A percentile compares a stretch with the other conserved stretches of the same genome.
These are phyloP conservation scores for Nissolia schottii DNA, from an alignment of 306 rosid species.

Conservation along the genomic window DNA sequence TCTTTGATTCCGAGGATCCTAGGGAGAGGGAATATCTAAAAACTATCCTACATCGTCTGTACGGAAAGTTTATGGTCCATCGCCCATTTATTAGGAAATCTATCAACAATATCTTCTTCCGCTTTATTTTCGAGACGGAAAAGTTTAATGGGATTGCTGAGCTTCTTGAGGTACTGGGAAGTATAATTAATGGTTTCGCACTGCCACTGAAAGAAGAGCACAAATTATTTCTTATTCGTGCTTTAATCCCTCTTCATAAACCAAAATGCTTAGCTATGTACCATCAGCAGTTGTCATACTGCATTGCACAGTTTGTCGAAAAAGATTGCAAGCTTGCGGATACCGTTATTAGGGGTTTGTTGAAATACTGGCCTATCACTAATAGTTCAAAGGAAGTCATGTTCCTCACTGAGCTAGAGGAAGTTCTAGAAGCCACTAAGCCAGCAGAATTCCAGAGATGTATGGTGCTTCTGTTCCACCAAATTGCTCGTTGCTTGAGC, in stretches of 20 bases:
- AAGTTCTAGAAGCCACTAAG: constrained; percentile 55
- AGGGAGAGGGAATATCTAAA: constrained; percentile 66
- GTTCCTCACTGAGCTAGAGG: constrained; percentile 62
- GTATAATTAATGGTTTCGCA: constrained; percentile 63
- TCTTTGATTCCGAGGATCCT: constrained; percentile 60
- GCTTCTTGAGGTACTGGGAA: constrained; percentile 66
- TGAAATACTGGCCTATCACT: constrained; percentile 60
- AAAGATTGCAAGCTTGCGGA: constrained; percentile 61
- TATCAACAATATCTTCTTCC: constrained; percentile 55
- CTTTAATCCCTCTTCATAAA: constrained; percentile 66
- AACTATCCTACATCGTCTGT: constrained; percentile 58
- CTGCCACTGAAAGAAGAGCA: constrained; percentile 66
- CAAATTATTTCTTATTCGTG: constrained; percentile 54
- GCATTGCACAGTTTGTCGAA: constrained; percentile 58
- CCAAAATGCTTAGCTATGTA: constrained; percentile 61
- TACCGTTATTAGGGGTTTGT: constrained; percentile 46
- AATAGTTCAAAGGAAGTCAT: constrained; percentile 69
- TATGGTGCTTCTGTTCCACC: constrained; percentile 54
- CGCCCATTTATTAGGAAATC: constrained; percentile 66
- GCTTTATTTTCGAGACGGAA: constrained; percentile 58
- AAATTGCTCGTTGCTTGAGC: constrained; percentile 47
- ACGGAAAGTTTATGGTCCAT: constrained; percentile 63
- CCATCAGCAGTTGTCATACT: constrained; percentile 66
- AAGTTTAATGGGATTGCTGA: constrained; percentile 64
- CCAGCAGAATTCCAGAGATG: constrained; percentile 59